Base-by-base conservation (phyloP, 2,329 filamentous ascomycete species). In the Trichoderma cornu-damae region DNA sequence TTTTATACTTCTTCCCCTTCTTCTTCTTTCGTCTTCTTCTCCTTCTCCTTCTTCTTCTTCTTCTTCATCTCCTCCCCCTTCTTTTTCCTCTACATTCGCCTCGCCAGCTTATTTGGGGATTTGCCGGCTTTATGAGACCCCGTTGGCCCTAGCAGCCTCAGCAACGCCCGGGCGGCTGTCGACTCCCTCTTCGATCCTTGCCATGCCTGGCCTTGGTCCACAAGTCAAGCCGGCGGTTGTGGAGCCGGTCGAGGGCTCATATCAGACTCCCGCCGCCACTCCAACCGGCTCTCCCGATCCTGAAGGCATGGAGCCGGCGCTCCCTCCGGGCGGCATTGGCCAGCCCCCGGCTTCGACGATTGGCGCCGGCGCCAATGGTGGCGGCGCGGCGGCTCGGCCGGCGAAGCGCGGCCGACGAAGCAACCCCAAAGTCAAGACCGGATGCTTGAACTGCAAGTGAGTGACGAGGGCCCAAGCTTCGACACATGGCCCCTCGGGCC, bases 361-460 rank as follows among this genome's bases (percentile, higher is more conserved):
- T 22, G 26, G 26, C 20, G 7, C 7, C 28, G 4, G 34, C 12
- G 34, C 7, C 9, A 34, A 9, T 9, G 38, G 26, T 16, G 26
- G 16, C 6, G 48, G 20, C 16, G 44, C 49, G 18, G 51, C 30
- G 26, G 22, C 57, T 4, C 37, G 49, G 30, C 42, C 50, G 4
- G 52, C 67, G 34, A 80, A 76, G 65, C 75, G 79, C 52, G 73
- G 72, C 12, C 74, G 81, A 55, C 78, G 74, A 26, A 84, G 81
- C 67, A 79, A 76, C 62, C 79, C 81, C 12, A 86, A 86, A 67
- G 83, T 85, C 61, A 86, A 85, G 72, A 86, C 83, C 1, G 84
- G 84, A 38, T 87, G 84, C 69, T 77, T 76, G 64, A 85, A 82
- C 68, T 87, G 84, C 84, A 87, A 87, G 84, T 86, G 75, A 68